A percentile compares a stretch with the other conserved stretches of the same genome.
phyloP scores from a whole-genome alignment of 805 yeast genomes.

The Hanseniaspora thailandica region DNA sequence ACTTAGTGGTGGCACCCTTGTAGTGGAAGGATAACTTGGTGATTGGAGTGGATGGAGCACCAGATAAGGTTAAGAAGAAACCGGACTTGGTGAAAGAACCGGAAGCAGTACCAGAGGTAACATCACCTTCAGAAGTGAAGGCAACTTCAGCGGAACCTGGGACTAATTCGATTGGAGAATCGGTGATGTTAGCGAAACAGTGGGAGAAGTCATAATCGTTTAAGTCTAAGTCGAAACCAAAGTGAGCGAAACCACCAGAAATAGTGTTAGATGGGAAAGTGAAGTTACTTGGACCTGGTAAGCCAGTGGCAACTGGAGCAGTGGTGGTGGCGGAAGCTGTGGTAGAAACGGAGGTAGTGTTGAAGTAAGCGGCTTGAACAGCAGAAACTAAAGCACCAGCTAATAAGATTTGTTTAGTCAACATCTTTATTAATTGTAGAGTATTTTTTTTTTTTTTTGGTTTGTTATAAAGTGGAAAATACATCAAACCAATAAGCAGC shows the following conservation, averaged over 20 bases:
- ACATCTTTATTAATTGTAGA: not conserved
- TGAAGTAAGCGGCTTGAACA: not conserved
- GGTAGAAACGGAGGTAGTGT: not conserved
- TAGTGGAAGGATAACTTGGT: not conserved
- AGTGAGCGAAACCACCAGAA: constrained; percentile 1
- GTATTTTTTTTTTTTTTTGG: not conserved
- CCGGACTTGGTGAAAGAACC: not conserved
- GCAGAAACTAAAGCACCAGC: constrained; percentile 10
- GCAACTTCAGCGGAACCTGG: not conserved
- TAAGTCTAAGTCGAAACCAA: not conserved
- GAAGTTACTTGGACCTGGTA: not conserved
- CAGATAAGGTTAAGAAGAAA: constrained; percentile 8
- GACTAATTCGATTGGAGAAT: not conserved
- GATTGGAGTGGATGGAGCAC: not conserved
- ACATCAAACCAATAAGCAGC: too few species aligned
- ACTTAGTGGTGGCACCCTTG: not conserved
- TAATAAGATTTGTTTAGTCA: not conserved
- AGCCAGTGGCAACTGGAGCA: not conserved
- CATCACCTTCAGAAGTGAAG: not conserved
- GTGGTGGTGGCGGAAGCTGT: not conserved
- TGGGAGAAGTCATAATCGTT: not conserved
- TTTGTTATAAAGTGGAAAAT: not conserved
- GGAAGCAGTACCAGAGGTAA: not conserved
- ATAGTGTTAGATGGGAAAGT: constrained; percentile 3
- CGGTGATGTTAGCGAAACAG: not conserved